Base-by-base conservation (phyloP, 495 filamentous ascomycete genomes). In the Tuber borchii region DNA sequence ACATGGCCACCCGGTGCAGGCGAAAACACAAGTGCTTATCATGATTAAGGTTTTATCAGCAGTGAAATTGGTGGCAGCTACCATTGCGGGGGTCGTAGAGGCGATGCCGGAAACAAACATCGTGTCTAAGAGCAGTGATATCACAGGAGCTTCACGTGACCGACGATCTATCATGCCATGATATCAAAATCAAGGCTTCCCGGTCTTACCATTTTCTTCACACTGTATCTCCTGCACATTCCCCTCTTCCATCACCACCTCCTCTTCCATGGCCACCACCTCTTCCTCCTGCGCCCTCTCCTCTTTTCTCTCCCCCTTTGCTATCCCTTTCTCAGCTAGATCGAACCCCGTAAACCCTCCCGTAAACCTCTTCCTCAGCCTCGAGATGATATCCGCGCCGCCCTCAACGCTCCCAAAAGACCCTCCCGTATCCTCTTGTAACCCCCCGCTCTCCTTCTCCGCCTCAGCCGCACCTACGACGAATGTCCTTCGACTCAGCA, bases 271-370 rank as follows among this genome's bases (percentile, higher is more conserved):
- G n/a, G 10, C 26, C 4, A 12, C 26, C 26, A 12, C 12, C 39
- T 40, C 73, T 69, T 61, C 51, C 61, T 73, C 74, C 9, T 9
- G 34, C 1, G 17, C 22, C 19, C 34, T 20, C 31, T 22, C 14
- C 16, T 69, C 5, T 6, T 74, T 70, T 31, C 26, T 22, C 17
- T 78, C 71, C 12, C 19, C 56, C 34, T n/a, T 46, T 1, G 17
- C 31, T 5, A 70, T 78, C 68, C 46, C 44, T 43, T 22, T 68
- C 40, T 70, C 68, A 12, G 74, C 45, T 10, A 40, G 40, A 10
- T 79, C 74, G 37, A 79, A 75, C 31, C 77, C 77, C 1, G 2
- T 39, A 45, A 80, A 81, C 16, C 37, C n/a, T 0, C 72, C 75
- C 20, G 75, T 46, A 45, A 75, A 81, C 75, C 78, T 45, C 2